Conservation (phyloP, 805 yeast species). For the Tetrapisispora nanseiensis region DNA sequence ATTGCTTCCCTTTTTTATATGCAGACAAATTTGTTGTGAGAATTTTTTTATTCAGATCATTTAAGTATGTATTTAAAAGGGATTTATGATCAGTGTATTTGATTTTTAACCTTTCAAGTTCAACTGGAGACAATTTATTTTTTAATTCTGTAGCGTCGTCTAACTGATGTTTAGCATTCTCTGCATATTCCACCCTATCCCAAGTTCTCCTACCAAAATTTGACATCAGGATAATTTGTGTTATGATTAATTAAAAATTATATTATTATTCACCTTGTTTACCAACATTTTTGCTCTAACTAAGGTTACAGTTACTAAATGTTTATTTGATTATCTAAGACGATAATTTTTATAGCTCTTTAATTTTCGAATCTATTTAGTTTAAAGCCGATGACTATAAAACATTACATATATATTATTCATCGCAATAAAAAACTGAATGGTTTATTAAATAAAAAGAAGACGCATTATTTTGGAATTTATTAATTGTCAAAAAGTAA, state of each 20-base stretch:
- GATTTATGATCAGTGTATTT: slow-evolving; percentile 19
- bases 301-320: too few species aligned
- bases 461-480: too few species aligned
- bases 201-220: slow-evolving; percentile 58
- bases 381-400: neutral
- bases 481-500: too few species aligned
- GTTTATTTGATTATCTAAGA: too few species aligned
- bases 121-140: slow-evolving; percentile 8
- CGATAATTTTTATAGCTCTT: too few species aligned
- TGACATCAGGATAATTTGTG: slow-evolving; percentile 13
- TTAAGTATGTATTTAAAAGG: slow-evolving; percentile 19
- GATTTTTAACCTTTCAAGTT: slow-evolving; percentile 10
- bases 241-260: too few species aligned
- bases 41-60: slow-evolving; percentile 28
- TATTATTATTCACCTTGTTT: too few species aligned
- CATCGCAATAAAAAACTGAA: neutral
- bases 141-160: slow-evolving; percentile 11
- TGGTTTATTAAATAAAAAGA: too few species aligned
- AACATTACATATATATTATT: neutral
- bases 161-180: slow-evolving; percentile 32
- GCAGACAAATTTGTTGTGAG: slow-evolving; percentile 24
- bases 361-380: neutral
- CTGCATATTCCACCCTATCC: slow-evolving; percentile 58
- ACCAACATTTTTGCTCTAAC: too few species aligned
- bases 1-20: slow-evolving; percentile 43